Evolutionary conservation across 352 stramenopile genomes (phyloP).

Genomic region (Phytophthora vignae): DNA sequence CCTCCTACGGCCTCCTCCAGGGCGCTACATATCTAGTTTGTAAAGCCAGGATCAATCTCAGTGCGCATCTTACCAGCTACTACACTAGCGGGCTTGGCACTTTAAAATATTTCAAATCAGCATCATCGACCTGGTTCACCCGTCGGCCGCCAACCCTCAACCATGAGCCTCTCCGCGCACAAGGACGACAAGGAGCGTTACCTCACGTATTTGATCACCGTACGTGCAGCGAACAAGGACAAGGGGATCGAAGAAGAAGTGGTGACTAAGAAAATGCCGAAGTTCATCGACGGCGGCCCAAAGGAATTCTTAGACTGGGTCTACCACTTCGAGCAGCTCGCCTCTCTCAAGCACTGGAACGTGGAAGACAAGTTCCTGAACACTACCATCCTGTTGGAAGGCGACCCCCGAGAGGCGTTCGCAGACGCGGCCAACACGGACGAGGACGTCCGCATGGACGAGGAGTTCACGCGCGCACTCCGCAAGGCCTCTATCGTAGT

Average conservation of each 20-base stretch:
- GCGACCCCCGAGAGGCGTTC: slow-evolving; percentile 3
- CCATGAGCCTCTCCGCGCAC: neutral
- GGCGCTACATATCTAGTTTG: too few species aligned
- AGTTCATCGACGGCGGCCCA: slow-evolving; percentile 21
- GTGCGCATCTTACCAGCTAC: too few species aligned
- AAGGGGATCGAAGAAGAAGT: slow-evolving; percentile 16
- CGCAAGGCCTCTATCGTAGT: slow-evolving; percentile 6
- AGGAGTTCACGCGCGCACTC: slow-evolving; percentile 4
- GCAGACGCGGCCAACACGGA: slow-evolving; percentile 3
- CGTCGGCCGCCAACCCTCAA: slow-evolving; percentile 9
- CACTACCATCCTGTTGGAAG: slow-evolving; percentile 10
- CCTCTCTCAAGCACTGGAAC: slow-evolving; percentile 10
- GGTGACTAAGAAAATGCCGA: slow-evolving; percentile 19
- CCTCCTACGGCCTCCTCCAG: too few species aligned
- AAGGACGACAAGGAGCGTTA: slow-evolving; percentile 26
- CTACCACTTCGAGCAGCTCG: slow-evolving; percentile 11
- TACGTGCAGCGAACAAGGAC: slow-evolving; percentile 10
- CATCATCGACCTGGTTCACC: slow-evolving; percentile 11
- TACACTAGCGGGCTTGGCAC: slow-evolving; percentile 6
- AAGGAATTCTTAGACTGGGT: slow-evolving; percentile 17
- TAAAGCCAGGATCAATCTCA: too few species aligned
- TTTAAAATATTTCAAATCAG: slow-evolving; percentile 20
- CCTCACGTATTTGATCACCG: slow-evolving; percentile 11
- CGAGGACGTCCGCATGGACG: slow-evolving; percentile 11
- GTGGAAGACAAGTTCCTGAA: slow-evolving; percentile 26